A percentile compares a stretch with the other conserved stretches of the same genome.
Conservation (phyloP, 179 eudicot species). For the Vitellaria paradoxa region DNA sequence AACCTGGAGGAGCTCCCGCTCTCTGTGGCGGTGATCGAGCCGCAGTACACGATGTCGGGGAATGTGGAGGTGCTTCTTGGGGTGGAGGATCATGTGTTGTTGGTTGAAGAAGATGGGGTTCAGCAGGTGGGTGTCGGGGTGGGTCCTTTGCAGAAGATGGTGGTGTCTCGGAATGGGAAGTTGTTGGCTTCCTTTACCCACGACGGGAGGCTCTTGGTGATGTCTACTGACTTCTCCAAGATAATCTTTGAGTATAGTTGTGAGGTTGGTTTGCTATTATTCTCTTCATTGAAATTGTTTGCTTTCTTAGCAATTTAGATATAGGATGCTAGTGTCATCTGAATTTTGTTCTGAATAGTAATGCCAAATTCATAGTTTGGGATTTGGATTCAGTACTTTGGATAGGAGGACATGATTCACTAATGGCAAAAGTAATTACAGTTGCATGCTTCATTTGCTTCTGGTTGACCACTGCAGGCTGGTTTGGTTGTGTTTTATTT, state of each 20-base stretch:
- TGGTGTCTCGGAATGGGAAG: constrained; percentile 78
- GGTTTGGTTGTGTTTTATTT: not conserved
- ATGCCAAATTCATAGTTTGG: not conserved
- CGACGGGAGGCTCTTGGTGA: constrained; percentile 86
- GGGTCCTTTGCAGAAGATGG: constrained; percentile 95
- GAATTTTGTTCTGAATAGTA: not conserved
- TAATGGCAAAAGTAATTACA: not conserved
- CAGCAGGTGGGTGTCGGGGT: constrained; percentile 68
- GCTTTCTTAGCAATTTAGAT: not conserved
- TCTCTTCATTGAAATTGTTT: not conserved
- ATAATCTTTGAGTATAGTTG: constrained; percentile 72
- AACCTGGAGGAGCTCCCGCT: constrained; percentile 73
- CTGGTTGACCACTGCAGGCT: not conserved
- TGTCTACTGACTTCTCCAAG: constrained; percentile 72
- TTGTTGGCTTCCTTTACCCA: constrained; percentile 83
- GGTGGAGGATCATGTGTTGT: constrained; percentile 68
- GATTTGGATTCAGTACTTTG: not conserved
- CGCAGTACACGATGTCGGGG: constrained; percentile 87
- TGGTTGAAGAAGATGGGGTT: constrained; percentile 92
- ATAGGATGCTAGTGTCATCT: not conserved
- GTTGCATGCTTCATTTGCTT: not conserved
- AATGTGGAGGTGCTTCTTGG: constrained; percentile 89
- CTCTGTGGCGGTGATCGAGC: constrained; percentile 89
- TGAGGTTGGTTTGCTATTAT: constrained; percentile 55
- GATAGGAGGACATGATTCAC: not conserved